phyloP scores from a whole-genome alignment of 441 rosid species.

The Isatis lusitanica region DNA sequence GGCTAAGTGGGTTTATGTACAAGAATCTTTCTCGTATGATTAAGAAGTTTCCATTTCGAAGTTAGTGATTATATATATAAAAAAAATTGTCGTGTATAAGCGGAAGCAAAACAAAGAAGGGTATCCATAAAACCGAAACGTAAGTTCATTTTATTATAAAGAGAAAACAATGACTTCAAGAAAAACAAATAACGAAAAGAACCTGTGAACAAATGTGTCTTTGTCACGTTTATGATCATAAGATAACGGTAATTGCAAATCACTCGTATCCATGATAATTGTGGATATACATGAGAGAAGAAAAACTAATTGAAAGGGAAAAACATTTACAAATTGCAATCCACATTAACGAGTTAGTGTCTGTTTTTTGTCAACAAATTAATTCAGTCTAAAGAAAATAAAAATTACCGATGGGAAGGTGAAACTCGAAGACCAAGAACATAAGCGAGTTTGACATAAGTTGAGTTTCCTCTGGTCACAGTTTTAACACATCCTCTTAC shows the following conservation, averaged over 20 bases:
- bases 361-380: not conserved
- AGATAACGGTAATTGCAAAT: constrained; percentile 9
- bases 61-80: not conserved
- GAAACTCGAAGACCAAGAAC: constrained; percentile 74
- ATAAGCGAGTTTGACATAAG: constrained; percentile 51
- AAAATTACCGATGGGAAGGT: constrained; percentile 53
- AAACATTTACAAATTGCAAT: not conserved
- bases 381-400: not conserved
- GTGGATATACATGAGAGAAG: not conserved
- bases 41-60: not conserved
- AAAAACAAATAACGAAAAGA: not conserved
- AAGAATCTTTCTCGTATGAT: not conserved
- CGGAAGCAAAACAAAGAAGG: not conserved
- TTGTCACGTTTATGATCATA: constrained; percentile 15
- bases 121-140: not conserved
- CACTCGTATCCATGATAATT: constrained; percentile 2
- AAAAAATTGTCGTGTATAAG: not conserved
- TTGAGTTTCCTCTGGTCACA: constrained; percentile 53
- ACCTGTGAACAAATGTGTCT: constrained; percentile 5
- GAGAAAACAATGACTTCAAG: not conserved
- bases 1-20: constrained; percentile 7
- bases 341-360: not conserved
- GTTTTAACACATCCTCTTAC: constrained; percentile 71
- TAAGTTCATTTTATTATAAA: not conserved
- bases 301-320: not conserved